Conservation (phyloP, 2,329 filamentous ascomycete species). For the Xylaria sp. region DNA sequence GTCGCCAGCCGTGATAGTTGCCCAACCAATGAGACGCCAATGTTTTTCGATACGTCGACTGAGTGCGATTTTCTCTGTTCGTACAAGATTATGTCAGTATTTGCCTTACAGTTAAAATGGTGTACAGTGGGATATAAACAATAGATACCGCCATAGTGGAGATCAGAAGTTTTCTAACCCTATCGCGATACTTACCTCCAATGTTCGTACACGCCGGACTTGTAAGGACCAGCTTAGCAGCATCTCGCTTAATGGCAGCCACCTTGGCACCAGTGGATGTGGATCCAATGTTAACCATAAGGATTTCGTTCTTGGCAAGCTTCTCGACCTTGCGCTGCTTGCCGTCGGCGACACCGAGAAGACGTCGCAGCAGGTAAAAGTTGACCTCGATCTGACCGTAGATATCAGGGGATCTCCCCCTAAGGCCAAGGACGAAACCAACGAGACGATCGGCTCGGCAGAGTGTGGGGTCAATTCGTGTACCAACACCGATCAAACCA, state of each 20-base stretch:
- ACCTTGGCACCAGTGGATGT: slow-evolving; percentile 98
- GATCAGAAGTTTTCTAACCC: background rate
- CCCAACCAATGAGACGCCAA: slow-evolving; percentile 42
- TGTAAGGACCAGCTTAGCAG: slow-evolving; percentile 90
- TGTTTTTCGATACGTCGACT: slow-evolving; percentile 88
- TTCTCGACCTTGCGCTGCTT: slow-evolving; percentile 99
- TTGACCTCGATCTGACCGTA: slow-evolving; percentile 99
- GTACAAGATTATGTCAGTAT: slow-evolving; percentile 9
- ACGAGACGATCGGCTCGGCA: slow-evolving; percentile 99
- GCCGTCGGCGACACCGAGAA: slow-evolving; percentile 95
- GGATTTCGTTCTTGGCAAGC: slow-evolving; percentile 95
- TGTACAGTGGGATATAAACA: no score
- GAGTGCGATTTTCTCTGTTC: slow-evolving; percentile 88
- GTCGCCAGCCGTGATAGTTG: slow-evolving; percentile 48
- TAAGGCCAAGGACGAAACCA: slow-evolving; percentile 94
- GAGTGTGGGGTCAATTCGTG: slow-evolving; percentile 93
- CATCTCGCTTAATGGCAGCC: slow-evolving; percentile 95
- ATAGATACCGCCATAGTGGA: background rate
- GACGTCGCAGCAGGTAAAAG: slow-evolving; percentile 94
- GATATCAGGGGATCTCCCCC: slow-evolving; percentile 91
- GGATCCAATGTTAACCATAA: slow-evolving; percentile 99
- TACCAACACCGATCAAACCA: slow-evolving; percentile 97
- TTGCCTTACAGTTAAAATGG: background rate
- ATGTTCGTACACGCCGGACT: slow-evolving; percentile 96
- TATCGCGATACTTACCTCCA: slow-evolving; percentile 50